phyloP scores from a whole-genome alignment of 257 asterid species.

The Lavandula angustifolia region DNA sequence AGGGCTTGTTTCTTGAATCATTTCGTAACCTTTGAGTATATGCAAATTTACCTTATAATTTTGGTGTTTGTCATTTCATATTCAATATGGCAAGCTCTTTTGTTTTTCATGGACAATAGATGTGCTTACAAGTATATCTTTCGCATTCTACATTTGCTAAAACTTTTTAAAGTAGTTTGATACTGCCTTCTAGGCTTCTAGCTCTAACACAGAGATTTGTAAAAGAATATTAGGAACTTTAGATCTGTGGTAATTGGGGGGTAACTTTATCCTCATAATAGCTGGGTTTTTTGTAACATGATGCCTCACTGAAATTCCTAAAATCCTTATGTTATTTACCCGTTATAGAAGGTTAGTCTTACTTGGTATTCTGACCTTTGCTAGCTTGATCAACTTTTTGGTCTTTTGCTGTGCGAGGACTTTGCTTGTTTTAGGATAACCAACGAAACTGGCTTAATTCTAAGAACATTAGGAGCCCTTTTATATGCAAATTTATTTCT shows the following conservation, averaged over 20 bases:
- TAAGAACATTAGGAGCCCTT: not conserved
- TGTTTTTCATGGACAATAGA: not conserved
- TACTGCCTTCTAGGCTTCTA: slow-evolving; percentile 3
- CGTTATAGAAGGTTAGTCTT: not conserved
- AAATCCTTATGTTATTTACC: not conserved
- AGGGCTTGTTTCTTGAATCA: slow-evolving; percentile 17
- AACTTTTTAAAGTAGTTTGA: not conserved
- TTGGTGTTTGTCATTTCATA: slow-evolving; percentile 2
- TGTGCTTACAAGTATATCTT: not conserved
- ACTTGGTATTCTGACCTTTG: not conserved
- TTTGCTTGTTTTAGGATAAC: slow-evolving; percentile 2
- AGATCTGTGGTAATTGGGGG: not conserved
- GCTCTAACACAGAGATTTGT: not conserved
- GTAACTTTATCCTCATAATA: not conserved
- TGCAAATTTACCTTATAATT: slow-evolving; percentile 2
- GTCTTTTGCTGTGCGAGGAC: not conserved
- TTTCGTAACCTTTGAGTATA: slow-evolving; percentile 2
- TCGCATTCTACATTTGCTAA: slow-evolving; percentile 6
- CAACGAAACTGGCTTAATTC: not conserved
- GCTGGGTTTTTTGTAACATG: not conserved
- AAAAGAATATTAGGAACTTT: not conserved
- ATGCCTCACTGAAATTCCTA: not conserved
- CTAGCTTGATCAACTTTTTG: not conserved
- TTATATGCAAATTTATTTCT: not conserved
- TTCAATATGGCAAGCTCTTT: slow-evolving; percentile 9